Base-by-base conservation (phyloP, 2,329 filamentous ascomycete genomes). In the Cordyceps tenuipes region DNA sequence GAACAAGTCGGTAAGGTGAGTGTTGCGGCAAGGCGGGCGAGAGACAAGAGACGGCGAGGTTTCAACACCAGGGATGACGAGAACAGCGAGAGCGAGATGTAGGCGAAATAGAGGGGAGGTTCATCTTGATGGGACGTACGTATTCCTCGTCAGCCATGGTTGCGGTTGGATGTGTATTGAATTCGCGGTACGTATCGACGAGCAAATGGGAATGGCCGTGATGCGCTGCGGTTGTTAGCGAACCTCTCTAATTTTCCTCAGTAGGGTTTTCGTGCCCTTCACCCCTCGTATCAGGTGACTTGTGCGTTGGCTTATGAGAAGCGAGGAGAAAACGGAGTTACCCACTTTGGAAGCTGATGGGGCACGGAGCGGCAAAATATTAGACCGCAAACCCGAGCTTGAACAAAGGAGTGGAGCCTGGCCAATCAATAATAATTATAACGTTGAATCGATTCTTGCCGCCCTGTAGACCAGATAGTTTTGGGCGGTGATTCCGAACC, bases 141-240 rank as follows among this genome's bases (percentile, higher is more conserved):
- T 94, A 94, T 82, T 91, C 88, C 82, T 91, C 88, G 84, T 93
- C 90, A 86, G 90, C 90, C 90, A 93, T 93, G 81, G 72, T 81
- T 76, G 75, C 76, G 78, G 74, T 78, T 70, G 71, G 69, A 72
- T 66, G 69, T 60, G 70, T 71, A 70, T 70, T 69, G 70, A 69
- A 73, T 75, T 76, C 73, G 75, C 76, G 75, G 57, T 60, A 66
- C 64, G 68, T 67, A 68, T 76, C 74, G 75, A 74, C 72, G 68
- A 71, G 70, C 74, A 73, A 76, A 74, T 71, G 68, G 29, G 72
- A 67, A 54, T 62, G 59, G 55, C 58, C 61, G 64, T 65, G 64
- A 47, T 53, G 49, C 69, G 68, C 69, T 69, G 67, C 68, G 70
- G 70, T 71, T 57, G 43, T 56, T 56, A 59, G 59, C 55, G 58